A percentile compares a stretch with the other conserved stretches of the same genome.
phyloP scores from a whole-genome alignment of 805 yeast genomes.

The Brettanomyces sp. region DNA sequence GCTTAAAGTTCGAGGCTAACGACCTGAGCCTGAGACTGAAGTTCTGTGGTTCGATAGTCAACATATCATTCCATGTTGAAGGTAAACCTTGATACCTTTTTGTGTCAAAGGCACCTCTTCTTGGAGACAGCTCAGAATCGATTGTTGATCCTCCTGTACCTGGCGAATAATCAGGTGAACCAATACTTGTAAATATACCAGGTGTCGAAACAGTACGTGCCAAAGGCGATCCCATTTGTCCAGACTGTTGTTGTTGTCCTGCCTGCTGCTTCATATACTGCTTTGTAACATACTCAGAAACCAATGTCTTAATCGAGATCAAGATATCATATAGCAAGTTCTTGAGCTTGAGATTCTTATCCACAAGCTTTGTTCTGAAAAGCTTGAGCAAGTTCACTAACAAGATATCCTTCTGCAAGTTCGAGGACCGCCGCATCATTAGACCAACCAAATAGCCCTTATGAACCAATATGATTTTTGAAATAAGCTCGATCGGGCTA shows the following conservation, averaged over 20 bases:
- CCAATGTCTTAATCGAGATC: constrained; percentile 37
- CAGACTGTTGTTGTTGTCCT: constrained; percentile 2
- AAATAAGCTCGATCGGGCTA: constrained; percentile 35
- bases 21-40: constrained; percentile 22
- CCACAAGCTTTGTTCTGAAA: constrained; percentile 34
- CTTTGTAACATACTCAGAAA: constrained; percentile 19
- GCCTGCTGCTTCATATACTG: constrained; percentile 8
- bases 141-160: background rate
- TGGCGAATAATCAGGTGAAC: background rate
- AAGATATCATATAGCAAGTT: constrained; percentile 53
- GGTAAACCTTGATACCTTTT: background rate
- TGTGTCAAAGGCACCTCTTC: background rate
- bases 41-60: constrained; percentile 25
- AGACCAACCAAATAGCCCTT: constrained; percentile 38
- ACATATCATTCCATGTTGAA: constrained; percentile 5
- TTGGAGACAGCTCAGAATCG: background rate
- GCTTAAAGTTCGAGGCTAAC: constrained; percentile 15
- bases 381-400: constrained; percentile 38
- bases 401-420: constrained; percentile 34
- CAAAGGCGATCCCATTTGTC: background rate
- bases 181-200: background rate
- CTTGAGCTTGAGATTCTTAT: constrained; percentile 37
- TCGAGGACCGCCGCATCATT: constrained; percentile 32
- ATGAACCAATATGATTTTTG: constrained; percentile 51
- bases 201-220: background rate